Base-by-base conservation (phyloP, 352 stramenopile genomes). In the Albugo laibachii region DNA sequence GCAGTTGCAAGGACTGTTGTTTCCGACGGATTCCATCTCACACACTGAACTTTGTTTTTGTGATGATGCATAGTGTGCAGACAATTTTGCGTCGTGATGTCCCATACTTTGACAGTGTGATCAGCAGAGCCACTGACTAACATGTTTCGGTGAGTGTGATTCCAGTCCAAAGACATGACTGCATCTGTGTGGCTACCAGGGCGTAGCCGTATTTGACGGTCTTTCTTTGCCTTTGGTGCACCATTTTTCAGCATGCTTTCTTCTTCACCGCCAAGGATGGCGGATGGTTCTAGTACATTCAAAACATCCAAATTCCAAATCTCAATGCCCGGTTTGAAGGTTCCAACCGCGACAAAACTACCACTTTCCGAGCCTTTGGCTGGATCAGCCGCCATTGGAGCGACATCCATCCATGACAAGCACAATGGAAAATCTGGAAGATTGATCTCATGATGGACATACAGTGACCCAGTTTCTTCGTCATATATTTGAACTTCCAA, bases 261-360 rank as follows among this genome's bases (percentile, higher is more conserved):
- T 65, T 68, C 70, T 62, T 97, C 92, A 15, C 93, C 95, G 24
- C 95, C 95, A 15, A 99, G 72, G 16, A 93, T 91, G 14, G 85
- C 81, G 1, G 78, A 77, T 0, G 96, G 96, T 62, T 99, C 96
- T 4, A 99, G 62, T 13, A 97, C 85, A 65, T 99, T 96, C 42
- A 99, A 65, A 14, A 99, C 88, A 59, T 99, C 95, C 1, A 99
- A 67, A 62, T 99, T 97, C 95, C 96, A 99, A 61, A 99, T 97
- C 66, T 99, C 96, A 69, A 99, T 99, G n/a, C 83, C 95, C 0
- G 95, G 80, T 54, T 96, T 87, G 64, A 99, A 99, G 13, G 95
- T 99, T 31, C 96, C 96, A n/a, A 99, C 92, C 0, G 96, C 96
- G 11, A 97, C 92, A 59, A 95, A 99, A 68, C 94, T 98, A 34